Evolutionary conservation across 192 early-diverging fungal genomes (phyloP), one percentile per base, ranked within the genome.

Genomic region (Gigaspora rosea): DNA sequence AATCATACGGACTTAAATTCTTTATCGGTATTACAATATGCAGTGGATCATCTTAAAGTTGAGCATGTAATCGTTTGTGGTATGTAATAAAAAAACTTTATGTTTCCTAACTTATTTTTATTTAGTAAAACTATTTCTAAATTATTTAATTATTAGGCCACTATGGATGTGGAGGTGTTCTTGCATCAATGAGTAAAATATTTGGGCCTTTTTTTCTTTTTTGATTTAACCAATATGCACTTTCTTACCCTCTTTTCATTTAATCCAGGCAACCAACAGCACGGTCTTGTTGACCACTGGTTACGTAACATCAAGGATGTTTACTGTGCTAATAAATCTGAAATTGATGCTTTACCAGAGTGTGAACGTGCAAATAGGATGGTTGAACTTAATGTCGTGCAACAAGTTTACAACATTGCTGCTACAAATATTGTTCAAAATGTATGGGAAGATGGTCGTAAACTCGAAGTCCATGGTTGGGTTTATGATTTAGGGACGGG

Each of bases 21-120:
- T 49, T 86, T 95, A 8, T 93, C 92, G 8, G 96, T 97, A 50
- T 87, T 99, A 59, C 93, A 98, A 83, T 99, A 95, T 73, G 95
- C 96, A 27, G 95, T 99, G 67, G 91, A 95, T 63, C 88, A 91
- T 51, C 89, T 99, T 71, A 91, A 93, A 80, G 95, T 99, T 71
- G 90, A 96, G 79, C 94, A 99, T 78, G 86, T 99, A 74, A 87
- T 99, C 71, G 92, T 99, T 11, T 96, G 94, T 71, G 96, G 95
- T 80, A 84, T 57, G 82, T 51, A 82, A 35, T 41, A n/a, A 35
- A 46, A 0, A 32, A 13, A 74, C 0, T 49, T 72, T 72, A 1
- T 27, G 15, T 22, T 74, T 58, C 7, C 5, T 50, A 65, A 6
- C 15, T 70, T 16, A 27, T 52, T 20, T 49, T 46, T 48, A 2